phyloP scores from a whole-genome alignment of 2,329 filamentous ascomycete genomes.

The Botryotinia narcissicola region DNA sequence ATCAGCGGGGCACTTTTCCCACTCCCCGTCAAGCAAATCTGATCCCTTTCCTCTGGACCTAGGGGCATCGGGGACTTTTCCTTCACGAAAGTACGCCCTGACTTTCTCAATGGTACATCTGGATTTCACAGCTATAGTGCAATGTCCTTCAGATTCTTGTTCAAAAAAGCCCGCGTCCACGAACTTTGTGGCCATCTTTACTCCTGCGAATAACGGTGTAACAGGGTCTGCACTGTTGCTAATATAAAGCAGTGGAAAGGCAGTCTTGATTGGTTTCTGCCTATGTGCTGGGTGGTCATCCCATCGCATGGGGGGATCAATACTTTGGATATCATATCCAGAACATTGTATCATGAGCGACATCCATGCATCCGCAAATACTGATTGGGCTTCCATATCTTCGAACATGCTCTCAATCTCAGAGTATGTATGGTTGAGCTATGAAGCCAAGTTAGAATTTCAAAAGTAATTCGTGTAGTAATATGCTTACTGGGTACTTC shows the following conservation, averaged over 20 bases:
- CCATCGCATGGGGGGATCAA: constrained; percentile 36
- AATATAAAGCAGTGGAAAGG: constrained; percentile 43
- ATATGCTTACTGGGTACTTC: constrained; percentile 30
- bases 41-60: constrained; percentile 20
- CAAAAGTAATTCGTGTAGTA: not conserved
- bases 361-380: constrained; percentile 33
- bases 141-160: constrained; percentile 35
- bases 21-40: constrained; percentile 28
- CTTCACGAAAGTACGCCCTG: constrained; percentile 31
- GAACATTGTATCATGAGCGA: constrained; percentile 33
- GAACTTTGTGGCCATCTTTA: constrained; percentile 37
- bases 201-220: constrained; percentile 38
- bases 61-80: constrained; percentile 31
- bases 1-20: constrained; percentile 34
- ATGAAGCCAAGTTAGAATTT: constrained; percentile 9
- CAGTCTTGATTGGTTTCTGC: constrained; percentile 36
- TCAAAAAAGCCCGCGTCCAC: constrained; percentile 34
- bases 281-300: constrained; percentile 33
- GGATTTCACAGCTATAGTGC: constrained; percentile 28
- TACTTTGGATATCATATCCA: constrained; percentile 28
- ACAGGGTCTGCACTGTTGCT: constrained; percentile 43
- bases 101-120: constrained; percentile 33
- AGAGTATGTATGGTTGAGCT: constrained; percentile 35
- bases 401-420: constrained; percentile 32
- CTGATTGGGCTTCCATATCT: constrained; percentile 27